Percentiles rank a stretch among this genome's conserved stretches.
Conservation (phyloP, 169 alveolate genomes). For the Cryptosporidium parvum region DNA sequence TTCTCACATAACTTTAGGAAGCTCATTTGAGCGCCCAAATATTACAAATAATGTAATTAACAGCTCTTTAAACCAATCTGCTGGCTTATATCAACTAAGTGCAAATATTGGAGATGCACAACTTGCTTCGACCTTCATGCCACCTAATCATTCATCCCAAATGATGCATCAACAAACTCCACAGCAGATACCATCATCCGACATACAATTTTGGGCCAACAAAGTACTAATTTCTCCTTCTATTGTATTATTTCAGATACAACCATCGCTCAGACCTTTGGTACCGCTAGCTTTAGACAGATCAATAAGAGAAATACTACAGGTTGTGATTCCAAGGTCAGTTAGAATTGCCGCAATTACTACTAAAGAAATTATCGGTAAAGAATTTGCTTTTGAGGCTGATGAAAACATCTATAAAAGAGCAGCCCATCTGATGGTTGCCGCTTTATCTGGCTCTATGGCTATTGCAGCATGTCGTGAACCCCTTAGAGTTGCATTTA, state of each 20-base stretch:
- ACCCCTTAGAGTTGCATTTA: slow-evolving; percentile 91
- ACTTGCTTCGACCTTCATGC: slow-evolving; percentile 62
- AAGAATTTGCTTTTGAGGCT: slow-evolving; percentile 96
- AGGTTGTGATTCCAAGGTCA: slow-evolving; percentile 86
- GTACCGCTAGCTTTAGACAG: slow-evolving; percentile 96
- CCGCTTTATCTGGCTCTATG: slow-evolving; percentile 93
- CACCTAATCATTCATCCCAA: slow-evolving; percentile 52
- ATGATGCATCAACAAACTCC: slow-evolving; percentile 77
- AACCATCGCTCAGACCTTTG: slow-evolving; percentile 87
- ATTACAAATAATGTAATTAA: slow-evolving; percentile 15
- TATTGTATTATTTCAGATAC: slow-evolving; percentile 89
- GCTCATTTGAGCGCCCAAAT: slow-evolving; percentile 62
- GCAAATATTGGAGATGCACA: slow-evolving; percentile 20
- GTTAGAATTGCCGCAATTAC: slow-evolving; percentile 95
- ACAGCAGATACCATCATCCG: slow-evolving; percentile 72
- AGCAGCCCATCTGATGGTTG: slow-evolving; percentile 93
- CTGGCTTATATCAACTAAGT: neutral
- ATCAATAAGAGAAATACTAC: slow-evolving; percentile 94
- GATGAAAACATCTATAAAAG: slow-evolving; percentile 90
- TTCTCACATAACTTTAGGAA: neutral
- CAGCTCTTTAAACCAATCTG: slow-evolving; percentile 4
- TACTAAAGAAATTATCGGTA: slow-evolving; percentile 94
- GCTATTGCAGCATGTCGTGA: slow-evolving; percentile 97
- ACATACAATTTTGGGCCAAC: slow-evolving; percentile 73
- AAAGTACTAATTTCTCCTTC: slow-evolving; percentile 86